These are phyloP conservation scores for Leccinum subgranulosum DNA, from an alignment of 768 basidiomycete species.

Conservation along the genomic window DNA sequence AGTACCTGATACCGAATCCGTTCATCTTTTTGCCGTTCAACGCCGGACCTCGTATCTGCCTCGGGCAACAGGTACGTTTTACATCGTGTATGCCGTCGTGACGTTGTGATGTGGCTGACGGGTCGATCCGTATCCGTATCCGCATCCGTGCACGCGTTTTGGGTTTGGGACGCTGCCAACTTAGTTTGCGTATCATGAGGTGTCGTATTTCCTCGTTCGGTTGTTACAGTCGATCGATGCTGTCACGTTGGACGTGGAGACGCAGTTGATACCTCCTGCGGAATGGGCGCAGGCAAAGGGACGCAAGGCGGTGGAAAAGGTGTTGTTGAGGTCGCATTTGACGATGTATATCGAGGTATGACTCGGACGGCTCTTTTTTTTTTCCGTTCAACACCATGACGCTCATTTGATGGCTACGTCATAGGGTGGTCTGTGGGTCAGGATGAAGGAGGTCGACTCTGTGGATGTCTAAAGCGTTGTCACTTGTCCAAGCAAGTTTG, in stretches of 20 bases:
- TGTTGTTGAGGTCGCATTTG: conserved; percentile 38
- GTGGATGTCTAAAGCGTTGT: neutral
- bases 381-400: neutral
- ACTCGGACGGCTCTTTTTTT: fast-evolving
- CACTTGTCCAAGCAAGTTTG: neutral
- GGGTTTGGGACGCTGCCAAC: neutral
- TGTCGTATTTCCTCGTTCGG: conserved; percentile 52
- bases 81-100: neutral
- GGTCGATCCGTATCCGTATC: neutral
- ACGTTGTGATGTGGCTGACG: neutral
- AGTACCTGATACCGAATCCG: conserved; percentile 54
- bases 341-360: conserved; percentile 43
- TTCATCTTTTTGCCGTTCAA: conserved; percentile 73
- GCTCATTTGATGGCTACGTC: neutral
- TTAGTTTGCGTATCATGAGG: conserved; percentile 55
- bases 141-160: too few relatives aligned
- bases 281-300: conserved; percentile 33
- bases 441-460: conserved; percentile 17
- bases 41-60: conserved; percentile 62
- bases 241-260: conserved; percentile 38
- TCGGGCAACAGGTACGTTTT: conserved; percentile 43
- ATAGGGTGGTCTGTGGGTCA: conserved; percentile 27
- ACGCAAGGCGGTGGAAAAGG: conserved; percentile 40
- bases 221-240: conserved; percentile 47
- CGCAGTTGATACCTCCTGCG: conserved; percentile 32